Evolutionary conservation across 208 protist species (phyloP).

Genomic region (Acanthamoeba healyi): DNA sequence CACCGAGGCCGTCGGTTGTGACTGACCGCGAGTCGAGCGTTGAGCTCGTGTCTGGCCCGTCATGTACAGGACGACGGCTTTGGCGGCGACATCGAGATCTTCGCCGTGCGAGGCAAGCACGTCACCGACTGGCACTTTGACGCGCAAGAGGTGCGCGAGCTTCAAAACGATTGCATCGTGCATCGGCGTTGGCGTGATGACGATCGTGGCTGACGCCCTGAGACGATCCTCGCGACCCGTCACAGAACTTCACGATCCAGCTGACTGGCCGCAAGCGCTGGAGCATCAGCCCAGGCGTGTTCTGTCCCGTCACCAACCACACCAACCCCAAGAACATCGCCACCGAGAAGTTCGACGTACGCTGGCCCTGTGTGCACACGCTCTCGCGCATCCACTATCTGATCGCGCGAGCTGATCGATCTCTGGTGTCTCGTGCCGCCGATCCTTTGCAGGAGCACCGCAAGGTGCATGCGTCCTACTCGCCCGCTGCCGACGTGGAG

Average conservation of each 20-base stretch:
- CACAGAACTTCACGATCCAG: constrained; percentile 69
- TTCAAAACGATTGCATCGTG: no score
- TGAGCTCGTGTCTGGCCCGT: no score
- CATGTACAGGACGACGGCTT: constrained; percentile 63
- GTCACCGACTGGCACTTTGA: constrained; percentile 69
- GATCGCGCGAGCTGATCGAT: no score
- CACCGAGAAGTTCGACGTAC: constrained; percentile 43
- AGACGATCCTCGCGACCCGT: background rate
- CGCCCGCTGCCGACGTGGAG: constrained; percentile 3
- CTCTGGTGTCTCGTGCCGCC: background rate
- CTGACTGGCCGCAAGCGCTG: constrained; percentile 26
- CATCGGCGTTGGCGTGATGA: background rate
- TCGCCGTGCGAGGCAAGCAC: constrained; percentile 59
- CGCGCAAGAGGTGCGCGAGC: background rate
- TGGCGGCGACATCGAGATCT: constrained; percentile 63
- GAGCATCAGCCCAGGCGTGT: constrained; percentile 20
- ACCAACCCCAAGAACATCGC: constrained; percentile 64
- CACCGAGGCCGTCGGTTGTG: no score
- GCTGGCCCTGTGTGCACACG: no score
- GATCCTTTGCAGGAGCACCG: background rate
- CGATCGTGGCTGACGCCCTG: background rate
- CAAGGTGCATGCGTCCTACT: constrained; percentile 60
- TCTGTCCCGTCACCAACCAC: constrained; percentile 47
- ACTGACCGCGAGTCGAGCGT: no score
- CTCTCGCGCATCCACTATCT: background rate